phyloP scores from a whole-genome alignment of 495 filamentous ascomycete species.

The Pseudomonodictys pantanalensis region DNA sequence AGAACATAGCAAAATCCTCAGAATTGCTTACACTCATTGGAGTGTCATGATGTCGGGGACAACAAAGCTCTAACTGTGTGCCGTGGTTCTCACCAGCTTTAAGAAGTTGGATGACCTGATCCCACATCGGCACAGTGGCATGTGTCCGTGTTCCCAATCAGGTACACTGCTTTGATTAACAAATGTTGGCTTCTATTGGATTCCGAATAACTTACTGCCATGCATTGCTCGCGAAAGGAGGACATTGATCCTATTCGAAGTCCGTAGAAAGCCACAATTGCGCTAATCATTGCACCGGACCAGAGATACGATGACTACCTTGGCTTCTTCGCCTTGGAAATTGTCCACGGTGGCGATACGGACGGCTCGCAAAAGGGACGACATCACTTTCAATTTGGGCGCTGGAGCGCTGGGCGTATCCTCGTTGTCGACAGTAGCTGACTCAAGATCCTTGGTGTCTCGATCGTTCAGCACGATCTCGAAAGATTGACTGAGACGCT shows the following conservation, averaged over 20 bases:
- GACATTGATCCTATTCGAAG: conserved; percentile 78
- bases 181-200: no score
- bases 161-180: no score
- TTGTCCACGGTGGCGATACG: conserved; percentile 82
- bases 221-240: conserved; percentile 67
- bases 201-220: no score
- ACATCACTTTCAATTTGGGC: conserved; percentile 42
- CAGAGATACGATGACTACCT: conserved; percentile 76
- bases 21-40: conserved; percentile 55
- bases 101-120: conserved; percentile 58
- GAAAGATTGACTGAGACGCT: conserved; percentile 50
- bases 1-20: conserved; percentile 58
- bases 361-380: conserved; percentile 57
- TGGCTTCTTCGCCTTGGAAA: conserved; percentile 76
- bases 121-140: conserved; percentile 64
- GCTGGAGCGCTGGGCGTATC: background rate
- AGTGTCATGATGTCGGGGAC: conserved; percentile 64
- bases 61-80: conserved; percentile 54
- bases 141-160: conserved; percentile 72
- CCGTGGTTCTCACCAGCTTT: conserved; percentile 49
- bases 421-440: conserved; percentile 46
- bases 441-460: conserved; percentile 61
- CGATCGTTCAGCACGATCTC: conserved; percentile 65
- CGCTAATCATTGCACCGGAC: conserved; percentile 67
- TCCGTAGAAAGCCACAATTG: conserved; percentile 70